A percentile compares a stretch with the other conserved stretches of the same genome.
Evolutionary conservation across 441 rosid species (phyloP).

Genomic region (Theobroma grandiflorum): DNA sequence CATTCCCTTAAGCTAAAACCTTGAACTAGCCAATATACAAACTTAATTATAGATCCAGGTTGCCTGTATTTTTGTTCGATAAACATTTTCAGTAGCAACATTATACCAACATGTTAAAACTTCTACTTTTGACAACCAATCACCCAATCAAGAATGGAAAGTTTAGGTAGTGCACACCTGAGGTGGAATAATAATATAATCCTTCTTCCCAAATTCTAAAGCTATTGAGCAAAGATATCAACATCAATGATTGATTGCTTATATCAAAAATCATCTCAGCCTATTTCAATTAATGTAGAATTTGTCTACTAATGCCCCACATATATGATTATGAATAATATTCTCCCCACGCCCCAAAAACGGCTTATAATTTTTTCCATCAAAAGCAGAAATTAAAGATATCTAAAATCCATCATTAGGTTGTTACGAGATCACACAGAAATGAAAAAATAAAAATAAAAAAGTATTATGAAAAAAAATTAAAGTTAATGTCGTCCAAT

Average conservation of each 20-base stretch:
- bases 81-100: neutral
- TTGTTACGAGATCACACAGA: neutral
- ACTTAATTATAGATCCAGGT: neutral
- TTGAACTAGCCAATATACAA: neutral
- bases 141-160: neutral
- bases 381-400: neutral
- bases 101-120: slow-evolving; percentile 6
- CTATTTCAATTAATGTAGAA: neutral
- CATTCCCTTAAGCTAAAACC: neutral
- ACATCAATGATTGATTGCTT: neutral
- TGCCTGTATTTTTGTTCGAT: neutral
- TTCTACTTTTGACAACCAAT: neutral
- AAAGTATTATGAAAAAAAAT: neutral
- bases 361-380: neutral
- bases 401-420: neutral
- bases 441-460: neutral
- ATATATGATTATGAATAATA: neutral
- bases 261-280: neutral
- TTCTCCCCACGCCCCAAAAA: neutral
- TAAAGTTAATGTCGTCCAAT: neutral
- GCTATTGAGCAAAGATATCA: neutral
- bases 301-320: neutral
- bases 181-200: neutral
- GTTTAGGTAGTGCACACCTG: neutral
- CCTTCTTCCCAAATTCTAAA: neutral